Evolutionary conservation across 2,329 filamentous ascomycete species (phyloP).

Genomic region (Rutstroemia sydowiana): DNA sequence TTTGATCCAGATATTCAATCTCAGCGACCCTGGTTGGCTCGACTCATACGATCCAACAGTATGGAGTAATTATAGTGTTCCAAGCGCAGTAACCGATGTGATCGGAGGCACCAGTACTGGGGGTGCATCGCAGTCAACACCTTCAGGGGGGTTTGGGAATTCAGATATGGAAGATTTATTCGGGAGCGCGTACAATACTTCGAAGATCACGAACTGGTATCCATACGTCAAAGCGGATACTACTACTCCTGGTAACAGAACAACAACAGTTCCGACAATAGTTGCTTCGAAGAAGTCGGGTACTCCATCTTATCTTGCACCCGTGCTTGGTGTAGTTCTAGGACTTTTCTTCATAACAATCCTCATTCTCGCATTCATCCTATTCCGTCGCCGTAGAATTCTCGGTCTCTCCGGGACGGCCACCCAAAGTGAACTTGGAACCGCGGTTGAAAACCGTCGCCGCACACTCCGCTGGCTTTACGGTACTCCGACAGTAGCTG

Average conservation of each 20-base stretch:
- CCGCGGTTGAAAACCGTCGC: constrained; percentile 18
- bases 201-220: constrained; percentile 52
- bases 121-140: constrained; percentile 57
- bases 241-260: constrained; percentile 13
- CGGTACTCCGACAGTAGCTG: constrained; percentile 1
- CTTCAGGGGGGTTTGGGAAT: constrained; percentile 50
- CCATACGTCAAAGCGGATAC: constrained; percentile 40
- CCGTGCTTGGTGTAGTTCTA: constrained; percentile 55
- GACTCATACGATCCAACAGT: constrained; percentile 59
- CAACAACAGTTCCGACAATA: constrained; percentile 9
- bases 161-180: constrained; percentile 46
- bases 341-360: constrained; percentile 49
- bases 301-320: constrained; percentile 50
- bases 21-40: constrained; percentile 62
- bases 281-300: constrained; percentile 11
- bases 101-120: constrained; percentile 54
- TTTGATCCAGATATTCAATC: constrained; percentile 64
- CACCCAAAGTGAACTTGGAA: constrained; percentile 22
- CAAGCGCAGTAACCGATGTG: constrained; percentile 48
- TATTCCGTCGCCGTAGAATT: constrained; percentile 41
- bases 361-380: constrained; percentile 42
- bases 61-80: constrained; percentile 60
- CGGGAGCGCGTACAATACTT: constrained; percentile 43
- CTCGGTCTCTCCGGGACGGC: constrained; percentile 13
- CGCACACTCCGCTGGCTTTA: constrained; percentile 25